Base-by-base conservation (phyloP, 1,284 basidiomycete species). In the Stygiomarasmius scandens region DNA sequence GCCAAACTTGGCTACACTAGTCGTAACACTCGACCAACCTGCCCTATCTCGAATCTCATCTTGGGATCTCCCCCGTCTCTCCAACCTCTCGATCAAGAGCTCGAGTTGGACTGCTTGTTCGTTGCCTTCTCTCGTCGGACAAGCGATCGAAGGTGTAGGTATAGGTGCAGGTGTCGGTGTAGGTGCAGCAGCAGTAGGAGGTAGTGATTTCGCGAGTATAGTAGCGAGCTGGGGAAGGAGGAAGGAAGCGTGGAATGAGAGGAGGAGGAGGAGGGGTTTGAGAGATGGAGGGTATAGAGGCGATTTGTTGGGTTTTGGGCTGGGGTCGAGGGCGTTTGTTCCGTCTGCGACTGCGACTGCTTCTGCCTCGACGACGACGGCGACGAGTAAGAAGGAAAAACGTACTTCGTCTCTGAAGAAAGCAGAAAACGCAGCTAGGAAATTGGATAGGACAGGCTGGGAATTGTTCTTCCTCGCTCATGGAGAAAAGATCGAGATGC, bases 161-260 rank as follows among this genome's bases (percentile, higher is more conserved):
- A n/a, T n/a, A n/a, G n/a, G n/a, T n/a, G n/a, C n/a, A n/a, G n/a
- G 38, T 4, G 38, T 41, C 16, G 38, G 38, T 19, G 38, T 6
- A 4, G 38, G n/a, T 16, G n/a, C 38, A 19, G 11, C n/a, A 19
- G n/a, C 8, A 41, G 38, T 12, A 41, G 11, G 11, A 4, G n/a
- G n/a, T 9, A 19, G 16, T 12, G 38, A 41, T 41, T 41, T 41
- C 16, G 38, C 4, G 5, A 9, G 6, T 12, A 16, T 41, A 89
- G 88, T 0, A 67, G 65, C 10, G 81, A 83, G 62, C 73, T 90
- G 38, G 38, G 38, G 38, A 16, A 41, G 38, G 38, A 41, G 38
- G 38, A 41, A 19, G 38, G 38, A 41, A 19, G 38, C 8, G 38
- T 41, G 38, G 38, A 41, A 16, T 4, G 38, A 41, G 29, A 32